phyloP scores from a whole-genome alignment of 331 rosid species.

The Malus hybrid region DNA sequence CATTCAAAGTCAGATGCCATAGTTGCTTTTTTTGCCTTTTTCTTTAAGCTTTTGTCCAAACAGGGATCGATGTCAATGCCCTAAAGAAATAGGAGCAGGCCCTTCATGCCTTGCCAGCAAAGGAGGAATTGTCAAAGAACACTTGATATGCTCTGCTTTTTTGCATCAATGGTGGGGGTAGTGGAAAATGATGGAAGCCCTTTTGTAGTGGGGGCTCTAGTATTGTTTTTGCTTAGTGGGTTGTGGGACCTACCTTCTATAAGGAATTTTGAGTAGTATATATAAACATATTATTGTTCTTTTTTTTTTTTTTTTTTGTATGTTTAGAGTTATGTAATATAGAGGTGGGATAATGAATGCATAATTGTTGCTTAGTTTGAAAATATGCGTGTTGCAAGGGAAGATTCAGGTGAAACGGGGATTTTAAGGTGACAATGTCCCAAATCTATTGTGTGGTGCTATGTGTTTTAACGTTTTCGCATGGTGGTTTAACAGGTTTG shows the following conservation, averaged over 20 bases:
- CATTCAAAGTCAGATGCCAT: constrained; percentile 92
- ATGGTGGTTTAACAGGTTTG: no score
- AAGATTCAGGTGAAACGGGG: no score
- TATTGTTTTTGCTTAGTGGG: constrained; percentile 50
- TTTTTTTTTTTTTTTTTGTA: constrained; percentile 22
- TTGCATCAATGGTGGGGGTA: constrained; percentile 46
- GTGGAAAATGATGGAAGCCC: constrained; percentile 82
- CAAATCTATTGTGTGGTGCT: no score
- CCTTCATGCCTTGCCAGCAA: constrained; percentile 47
- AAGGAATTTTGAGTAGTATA: constrained; percentile 31
- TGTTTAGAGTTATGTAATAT: constrained; percentile 33
- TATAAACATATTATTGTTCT: background rate
- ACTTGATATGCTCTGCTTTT: constrained; percentile 53
- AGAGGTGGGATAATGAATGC: constrained; percentile 28
- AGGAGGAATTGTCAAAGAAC: constrained; percentile 63
- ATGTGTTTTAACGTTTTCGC: no score
- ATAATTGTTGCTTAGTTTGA: constrained; percentile 42
- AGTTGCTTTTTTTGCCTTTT: constrained; percentile 34
- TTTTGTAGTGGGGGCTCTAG: constrained; percentile 41
- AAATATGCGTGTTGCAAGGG: background rate
- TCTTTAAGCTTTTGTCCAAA: constrained; percentile 47
- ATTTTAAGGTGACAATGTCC: no score
- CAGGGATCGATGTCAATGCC: constrained; percentile 61
- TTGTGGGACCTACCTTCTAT: constrained; percentile 48
- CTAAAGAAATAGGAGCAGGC: constrained; percentile 33